phyloP scores from a whole-genome alignment of 2,329 filamentous ascomycete species.

The Oidium heveae region DNA sequence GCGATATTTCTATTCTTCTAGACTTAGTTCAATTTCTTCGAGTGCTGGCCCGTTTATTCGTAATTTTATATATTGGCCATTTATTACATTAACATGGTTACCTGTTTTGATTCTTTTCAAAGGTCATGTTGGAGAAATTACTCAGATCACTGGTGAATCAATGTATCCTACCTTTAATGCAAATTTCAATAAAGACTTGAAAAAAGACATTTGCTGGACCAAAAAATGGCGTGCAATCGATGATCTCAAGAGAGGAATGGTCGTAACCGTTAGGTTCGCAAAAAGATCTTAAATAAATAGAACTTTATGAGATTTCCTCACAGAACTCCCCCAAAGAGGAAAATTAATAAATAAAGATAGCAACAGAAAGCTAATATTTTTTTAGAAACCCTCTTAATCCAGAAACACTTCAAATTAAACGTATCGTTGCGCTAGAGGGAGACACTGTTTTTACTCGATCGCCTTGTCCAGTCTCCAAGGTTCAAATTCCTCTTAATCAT shows the following conservation, averaged over 20 bases:
- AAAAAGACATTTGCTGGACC: slow-evolving; percentile 30
- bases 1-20: too few species aligned
- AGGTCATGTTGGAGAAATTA: slow-evolving; percentile 31
- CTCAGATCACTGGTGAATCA: slow-evolving; percentile 32
- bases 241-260: slow-evolving; percentile 41
- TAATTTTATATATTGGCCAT: slow-evolving; percentile 20
- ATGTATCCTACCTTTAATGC: slow-evolving; percentile 61
- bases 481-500: slow-evolving; percentile 56
- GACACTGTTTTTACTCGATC: slow-evolving; percentile 44
- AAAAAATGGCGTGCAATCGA: slow-evolving; percentile 32
- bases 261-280: slow-evolving; percentile 42
- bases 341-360: too few species aligned
- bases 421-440: slow-evolving; percentile 57
- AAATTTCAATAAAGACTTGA: slow-evolving; percentile 29
- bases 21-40: too few species aligned
- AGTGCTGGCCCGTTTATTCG: too few species aligned
- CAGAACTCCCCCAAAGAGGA: too few species aligned
- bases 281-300: not conserved
- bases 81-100: slow-evolving; percentile 33
- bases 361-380: too few species aligned
- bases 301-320: not conserved
- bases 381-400: slow-evolving; percentile 45
- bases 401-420: slow-evolving; percentile 48
- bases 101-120: slow-evolving; percentile 37
- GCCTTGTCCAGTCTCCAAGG: slow-evolving; percentile 28